Evolutionary conservation across 2,329 filamentous ascomycete species (phyloP), one percentile per base, ranked within the genome.

Genomic region (Neonectria neomacrospora): DNA sequence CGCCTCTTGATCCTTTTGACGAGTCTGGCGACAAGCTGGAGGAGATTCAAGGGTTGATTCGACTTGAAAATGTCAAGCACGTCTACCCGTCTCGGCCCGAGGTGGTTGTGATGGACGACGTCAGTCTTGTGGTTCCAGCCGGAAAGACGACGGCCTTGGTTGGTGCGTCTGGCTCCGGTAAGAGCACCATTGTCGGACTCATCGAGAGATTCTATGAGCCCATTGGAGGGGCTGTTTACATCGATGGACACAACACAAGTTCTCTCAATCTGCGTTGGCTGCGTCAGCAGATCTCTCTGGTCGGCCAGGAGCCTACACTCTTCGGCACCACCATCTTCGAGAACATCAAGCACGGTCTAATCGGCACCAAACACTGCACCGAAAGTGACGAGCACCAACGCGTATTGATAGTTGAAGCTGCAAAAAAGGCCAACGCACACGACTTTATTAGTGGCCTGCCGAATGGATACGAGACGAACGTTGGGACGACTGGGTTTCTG

Each of bases 191-290:
- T 10, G 47, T 50, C 12, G 47, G 47, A 1, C 26, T 50, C 11
- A 76, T 84, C 1, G 82, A 86, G 68, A 75, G 86, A 2, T 88
- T 87, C 75, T 89, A 88, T 67, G 79, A 84, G 37, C 79, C 83
- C 1, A 75, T 76, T 1, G 72, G 77, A 1, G 83, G 82, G 1
- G 54, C 61, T 2, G 76, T 84, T n/a, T 62, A 64, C 5, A 69
- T 82, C 3, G 81, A 79, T 16, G 73, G 73, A 5, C 71, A 76
- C 18, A 71, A 80, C 20, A 76, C 83, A 18, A 18, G 23, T 5
- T 70, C 76, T 2, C 64, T 82, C 12, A 78, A 83, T 47, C 63
- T 82, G 8, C 79, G 78, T 47, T 84, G 82, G 81, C 80, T 81
- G 73, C 76, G 82, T 54, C 77, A 77, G 1, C 79, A 82, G 47